Percentiles rank a stretch among this genome's conserved stretches.
Evolutionary conservation across 1,284 basidiomycete genomes (phyloP).

Genomic region (Coriolopsis trogii): DNA sequence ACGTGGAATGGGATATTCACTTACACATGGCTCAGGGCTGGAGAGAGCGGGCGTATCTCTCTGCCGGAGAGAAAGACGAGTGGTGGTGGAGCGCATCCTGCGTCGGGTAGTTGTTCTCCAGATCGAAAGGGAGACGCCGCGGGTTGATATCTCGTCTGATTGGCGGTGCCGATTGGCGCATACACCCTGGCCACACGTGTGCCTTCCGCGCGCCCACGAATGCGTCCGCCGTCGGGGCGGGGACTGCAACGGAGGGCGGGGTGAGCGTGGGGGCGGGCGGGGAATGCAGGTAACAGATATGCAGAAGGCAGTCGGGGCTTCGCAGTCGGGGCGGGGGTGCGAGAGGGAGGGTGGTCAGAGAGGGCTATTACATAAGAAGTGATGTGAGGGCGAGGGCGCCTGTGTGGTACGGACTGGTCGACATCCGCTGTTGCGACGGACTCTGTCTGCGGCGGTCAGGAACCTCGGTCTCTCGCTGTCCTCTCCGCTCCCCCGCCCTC

Average conservation of each 20-base stretch:
- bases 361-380: conserved; percentile 9
- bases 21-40: too few relatives aligned
- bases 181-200: too few relatives aligned
- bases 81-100: too few relatives aligned
- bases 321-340: too few relatives aligned
- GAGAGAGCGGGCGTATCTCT: too few relatives aligned
- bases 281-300: too few relatives aligned
- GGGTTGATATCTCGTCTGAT: conserved; percentile 4
- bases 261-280: neutral
- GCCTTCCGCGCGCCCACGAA: too few relatives aligned
- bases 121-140: neutral
- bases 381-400: too few relatives aligned
- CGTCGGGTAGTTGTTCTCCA: neutral
- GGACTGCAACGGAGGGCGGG: neutral
- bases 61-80: too few relatives aligned
- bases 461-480: neutral
- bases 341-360: neutral
- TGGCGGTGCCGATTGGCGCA: conserved; percentile 4
- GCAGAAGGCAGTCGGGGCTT: too few relatives aligned
- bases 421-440: conserved; percentile 24
- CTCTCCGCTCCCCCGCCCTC: conserved; percentile 1
- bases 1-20: too few relatives aligned
- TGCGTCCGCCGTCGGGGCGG: neutral
- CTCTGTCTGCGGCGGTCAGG: neutral
- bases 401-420: conserved; percentile 17